Evolutionary conservation across 345 rosid genomes (phyloP).

Genomic region (Brassica juncea): DNA sequence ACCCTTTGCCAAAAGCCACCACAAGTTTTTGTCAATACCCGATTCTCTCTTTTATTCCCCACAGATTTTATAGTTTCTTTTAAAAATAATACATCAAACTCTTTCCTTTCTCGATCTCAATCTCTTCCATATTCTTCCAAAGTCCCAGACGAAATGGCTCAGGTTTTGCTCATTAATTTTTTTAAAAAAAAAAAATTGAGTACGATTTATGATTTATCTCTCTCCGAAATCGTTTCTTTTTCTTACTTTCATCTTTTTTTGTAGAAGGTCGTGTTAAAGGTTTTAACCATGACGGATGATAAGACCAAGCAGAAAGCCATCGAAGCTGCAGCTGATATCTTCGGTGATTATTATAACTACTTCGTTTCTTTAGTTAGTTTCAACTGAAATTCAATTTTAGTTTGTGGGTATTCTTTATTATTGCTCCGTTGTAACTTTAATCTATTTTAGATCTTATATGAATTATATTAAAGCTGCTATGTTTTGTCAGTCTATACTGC

Average conservation of each 20-base stretch:
- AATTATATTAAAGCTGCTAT: not conserved
- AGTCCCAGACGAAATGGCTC: conserved; percentile 52
- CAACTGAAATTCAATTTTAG: not conserved
- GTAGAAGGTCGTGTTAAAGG: conserved; percentile 77
- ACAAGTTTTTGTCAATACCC: conserved; percentile 16
- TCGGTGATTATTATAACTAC: conserved; percentile 42
- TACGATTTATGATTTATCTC: conserved; percentile 16
- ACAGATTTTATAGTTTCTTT: not conserved
- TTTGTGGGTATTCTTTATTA: not conserved
- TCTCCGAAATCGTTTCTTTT: not conserved
- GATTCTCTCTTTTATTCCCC: conserved; percentile 9
- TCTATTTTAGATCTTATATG: not conserved
- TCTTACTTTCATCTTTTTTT: no score
- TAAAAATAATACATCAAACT: not conserved
- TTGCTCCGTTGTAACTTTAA: not conserved
- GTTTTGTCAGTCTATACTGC: not conserved
- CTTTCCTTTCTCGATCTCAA: conserved; percentile 30
- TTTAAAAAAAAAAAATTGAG: not conserved
- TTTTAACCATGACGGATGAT: conserved; percentile 89
- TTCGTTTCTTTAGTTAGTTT: not conserved
- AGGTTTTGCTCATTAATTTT: conserved; percentile 43
- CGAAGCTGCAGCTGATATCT: conserved; percentile 87
- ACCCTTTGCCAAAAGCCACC: conserved; percentile 36
- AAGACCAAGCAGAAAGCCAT: conserved; percentile 90
- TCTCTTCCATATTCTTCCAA: conserved; percentile 21